phyloP scores from a whole-genome alignment of 2,329 filamentous ascomycete genomes.

The Pseudonectria foliicola region DNA sequence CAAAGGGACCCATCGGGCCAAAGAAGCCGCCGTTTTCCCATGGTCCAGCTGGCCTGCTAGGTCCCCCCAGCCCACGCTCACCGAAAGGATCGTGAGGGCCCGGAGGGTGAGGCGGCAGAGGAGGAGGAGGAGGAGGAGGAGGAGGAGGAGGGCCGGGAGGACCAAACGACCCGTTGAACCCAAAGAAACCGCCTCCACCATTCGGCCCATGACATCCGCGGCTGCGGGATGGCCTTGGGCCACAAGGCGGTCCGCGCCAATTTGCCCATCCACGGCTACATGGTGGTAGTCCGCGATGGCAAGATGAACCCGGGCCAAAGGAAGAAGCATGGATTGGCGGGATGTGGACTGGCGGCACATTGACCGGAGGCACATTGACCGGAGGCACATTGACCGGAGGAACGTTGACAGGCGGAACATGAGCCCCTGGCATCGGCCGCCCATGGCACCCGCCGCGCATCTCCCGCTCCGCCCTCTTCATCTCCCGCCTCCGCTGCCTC shows the following conservation, averaged over 20 bases:
- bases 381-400: slow-evolving; percentile 1
- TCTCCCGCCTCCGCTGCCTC: slow-evolving; percentile 24
- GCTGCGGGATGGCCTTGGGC: slow-evolving; percentile 7
- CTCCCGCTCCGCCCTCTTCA: slow-evolving; percentile 24
- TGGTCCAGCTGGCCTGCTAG: slow-evolving; percentile 6
- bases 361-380: neutral
- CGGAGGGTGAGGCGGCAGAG: too few relatives aligned
- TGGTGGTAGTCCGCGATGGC: neutral
- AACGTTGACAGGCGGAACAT: slow-evolving; percentile 4
- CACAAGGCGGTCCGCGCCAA: slow-evolving; percentile 3
- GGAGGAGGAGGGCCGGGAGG: too few relatives aligned
- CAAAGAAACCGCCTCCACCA: slow-evolving; percentile 10
- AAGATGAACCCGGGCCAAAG: too few relatives aligned
- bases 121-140: too few relatives aligned
- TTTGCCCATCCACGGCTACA: slow-evolving; percentile 1
- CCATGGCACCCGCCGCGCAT: slow-evolving; percentile 16
- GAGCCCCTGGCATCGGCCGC: neutral
- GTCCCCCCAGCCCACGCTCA: slow-evolving; percentile 3
- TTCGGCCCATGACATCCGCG: slow-evolving; percentile 5
- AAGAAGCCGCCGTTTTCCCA: neutral
- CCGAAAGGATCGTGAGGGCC: slow-evolving; percentile 5
- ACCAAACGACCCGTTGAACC: slow-evolving; percentile 4
- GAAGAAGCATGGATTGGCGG: neutral
- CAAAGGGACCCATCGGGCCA: slow-evolving; percentile 6
- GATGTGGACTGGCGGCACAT: slow-evolving; percentile 1